Conservation (phyloP, 805 yeast species). For the Maudiozyma barnettii region DNA sequence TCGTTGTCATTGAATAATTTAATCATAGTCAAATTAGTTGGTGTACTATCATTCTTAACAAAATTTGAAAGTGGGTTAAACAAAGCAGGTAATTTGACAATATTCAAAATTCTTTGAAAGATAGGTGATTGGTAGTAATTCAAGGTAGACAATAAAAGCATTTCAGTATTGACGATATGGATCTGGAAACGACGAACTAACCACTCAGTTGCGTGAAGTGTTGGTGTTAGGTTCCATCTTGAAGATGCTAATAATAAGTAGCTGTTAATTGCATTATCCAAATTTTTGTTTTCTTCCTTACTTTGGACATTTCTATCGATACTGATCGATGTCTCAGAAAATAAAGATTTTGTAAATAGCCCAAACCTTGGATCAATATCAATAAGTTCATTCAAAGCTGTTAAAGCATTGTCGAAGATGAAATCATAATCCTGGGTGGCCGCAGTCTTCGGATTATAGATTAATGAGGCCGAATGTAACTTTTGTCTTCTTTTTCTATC, state of each 20-base stretch:
- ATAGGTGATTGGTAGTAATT: slow-evolving; percentile 73
- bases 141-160: slow-evolving; percentile 56
- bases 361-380: slow-evolving; percentile 66
- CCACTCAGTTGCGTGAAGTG: slow-evolving; percentile 88
- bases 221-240: slow-evolving; percentile 62
- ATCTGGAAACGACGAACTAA: slow-evolving; percentile 82
- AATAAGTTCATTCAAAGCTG: slow-evolving; percentile 66
- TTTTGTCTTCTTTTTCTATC: slow-evolving; percentile 83
- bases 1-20: slow-evolving; percentile 67
- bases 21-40: slow-evolving; percentile 57
- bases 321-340: slow-evolving; percentile 69
- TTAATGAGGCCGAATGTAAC: slow-evolving; percentile 78
- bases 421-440: slow-evolving; percentile 90
- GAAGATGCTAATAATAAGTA: slow-evolving; percentile 70
- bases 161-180: slow-evolving; percentile 71
- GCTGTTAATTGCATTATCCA: slow-evolving; percentile 65
- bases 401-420: slow-evolving; percentile 59
- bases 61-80: slow-evolving; percentile 64
- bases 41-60: slow-evolving; percentile 52
- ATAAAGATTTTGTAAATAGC: slow-evolving; percentile 60
- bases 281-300: slow-evolving; percentile 62
- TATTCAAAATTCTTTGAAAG: slow-evolving; percentile 67
- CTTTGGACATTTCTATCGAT: slow-evolving; percentile 80
- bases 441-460: slow-evolving; percentile 79
- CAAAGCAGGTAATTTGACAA: slow-evolving; percentile 67